These are phyloP conservation scores for Pseudocercospora pini-densiflorae DNA, from an alignment of 2,329 filamentous ascomycete genomes.

Conservation along the genomic window DNA sequence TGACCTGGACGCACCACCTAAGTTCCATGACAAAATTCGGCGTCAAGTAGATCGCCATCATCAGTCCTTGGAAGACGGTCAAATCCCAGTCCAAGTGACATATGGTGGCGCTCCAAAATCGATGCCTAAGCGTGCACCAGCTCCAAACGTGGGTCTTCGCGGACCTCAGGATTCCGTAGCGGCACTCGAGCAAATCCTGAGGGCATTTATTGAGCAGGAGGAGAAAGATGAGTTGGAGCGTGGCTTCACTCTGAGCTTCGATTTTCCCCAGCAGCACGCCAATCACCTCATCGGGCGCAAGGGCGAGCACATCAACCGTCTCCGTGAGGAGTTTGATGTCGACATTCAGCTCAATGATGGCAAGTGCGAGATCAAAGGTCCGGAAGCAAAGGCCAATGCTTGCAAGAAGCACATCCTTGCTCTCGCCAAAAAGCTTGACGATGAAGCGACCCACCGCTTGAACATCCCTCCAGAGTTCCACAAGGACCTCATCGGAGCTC, in stretches of 20 bases:
- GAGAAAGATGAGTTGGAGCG: constrained; percentile 93
- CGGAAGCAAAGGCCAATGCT: constrained; percentile 89
- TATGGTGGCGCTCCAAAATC: constrained; percentile 53
- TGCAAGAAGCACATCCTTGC: constrained; percentile 81
- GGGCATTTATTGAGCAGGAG: constrained; percentile 82
- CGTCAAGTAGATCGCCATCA: constrained; percentile 64
- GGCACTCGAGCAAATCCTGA: constrained; percentile 72
- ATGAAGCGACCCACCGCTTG: constrained; percentile 83
- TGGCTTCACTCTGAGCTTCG: constrained; percentile 82
- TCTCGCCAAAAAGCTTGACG: constrained; percentile 81
- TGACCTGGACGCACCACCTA: constrained; percentile 59
- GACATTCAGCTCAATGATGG: constrained; percentile 91
- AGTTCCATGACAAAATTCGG: constrained; percentile 68
- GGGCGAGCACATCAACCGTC: constrained; percentile 70
- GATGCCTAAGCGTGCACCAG: constrained; percentile 52
- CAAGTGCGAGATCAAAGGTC: constrained; percentile 93
- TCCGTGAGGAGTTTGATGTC: constrained; percentile 72
- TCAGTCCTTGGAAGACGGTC: constrained; percentile 50
- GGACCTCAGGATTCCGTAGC: constrained; percentile 76
- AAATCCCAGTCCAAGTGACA: constrained; percentile 62
- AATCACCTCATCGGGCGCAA: constrained; percentile 77
- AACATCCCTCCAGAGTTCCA: constrained; percentile 96
- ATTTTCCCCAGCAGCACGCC: constrained; percentile 93
- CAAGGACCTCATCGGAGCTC: constrained; percentile 87
- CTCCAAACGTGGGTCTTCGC: constrained; percentile 65